Evolutionary conservation across 805 yeast species (phyloP).

Genomic region (Saccharomycopsis babjevae): DNA sequence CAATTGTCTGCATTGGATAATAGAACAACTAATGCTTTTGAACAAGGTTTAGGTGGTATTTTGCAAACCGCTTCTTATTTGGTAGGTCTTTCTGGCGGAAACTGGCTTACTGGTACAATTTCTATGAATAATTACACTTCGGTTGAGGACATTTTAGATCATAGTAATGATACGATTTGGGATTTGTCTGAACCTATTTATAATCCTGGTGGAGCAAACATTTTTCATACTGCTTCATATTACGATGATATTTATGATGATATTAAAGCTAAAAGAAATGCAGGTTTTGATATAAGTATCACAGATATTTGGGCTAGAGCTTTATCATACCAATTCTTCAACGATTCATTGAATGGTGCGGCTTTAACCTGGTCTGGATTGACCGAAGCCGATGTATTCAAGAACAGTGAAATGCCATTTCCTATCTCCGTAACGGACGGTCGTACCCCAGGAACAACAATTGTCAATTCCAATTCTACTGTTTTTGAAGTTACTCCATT

Average conservation of each 20-base stretch:
- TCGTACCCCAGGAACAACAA: conserved; percentile 47
- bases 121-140: conserved; percentile 64
- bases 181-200: conserved; percentile 51
- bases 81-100: conserved; percentile 76
- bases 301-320: conserved; percentile 80
- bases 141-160: conserved; percentile 46
- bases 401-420: conserved; percentile 57
- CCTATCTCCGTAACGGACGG: conserved; percentile 61
- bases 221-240: conserved; percentile 40
- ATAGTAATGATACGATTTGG: conserved; percentile 47
- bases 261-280: conserved; percentile 40
- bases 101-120: conserved; percentile 68
- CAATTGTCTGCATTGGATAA: conserved; percentile 69
- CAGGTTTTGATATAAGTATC: conserved; percentile 58
- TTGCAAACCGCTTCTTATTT: conserved; percentile 62
- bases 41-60: conserved; percentile 60
- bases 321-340: conserved; percentile 63
- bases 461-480: conserved; percentile 59
- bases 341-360: conserved; percentile 49
- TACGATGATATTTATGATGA: conserved; percentile 47
- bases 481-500: conserved; percentile 53
- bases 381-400: conserved; percentile 50
- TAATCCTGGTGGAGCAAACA: conserved; percentile 52
- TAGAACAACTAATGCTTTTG: conserved; percentile 47
- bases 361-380: conserved; percentile 50